Base-by-base conservation (phyloP, 1,284 basidiomycete genomes). In the Sanguinoderma infundibulare region DNA sequence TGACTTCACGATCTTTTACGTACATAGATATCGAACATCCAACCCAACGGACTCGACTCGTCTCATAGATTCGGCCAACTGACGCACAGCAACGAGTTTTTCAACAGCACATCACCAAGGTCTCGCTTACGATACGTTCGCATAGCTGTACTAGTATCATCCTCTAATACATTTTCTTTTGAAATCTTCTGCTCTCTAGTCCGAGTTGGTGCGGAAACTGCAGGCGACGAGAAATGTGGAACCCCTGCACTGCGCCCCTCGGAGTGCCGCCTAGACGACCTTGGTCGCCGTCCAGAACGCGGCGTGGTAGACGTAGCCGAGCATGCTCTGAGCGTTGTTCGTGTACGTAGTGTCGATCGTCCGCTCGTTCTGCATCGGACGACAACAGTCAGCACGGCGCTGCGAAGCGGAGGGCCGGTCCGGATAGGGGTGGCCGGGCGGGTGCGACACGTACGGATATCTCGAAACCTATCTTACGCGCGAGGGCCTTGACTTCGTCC, bases 201-300 rank as follows among this genome's bases (percentile, higher is more conserved):
- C 42, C 5, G 14, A 2, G 24, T 26, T 28, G 42, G 4, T 4
- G 15, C 4, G 12, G 4, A 6, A 8, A n/a, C 20, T 22, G 20
- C 39, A 22, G n/a, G n/a, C n/a, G n/a, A n/a, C n/a, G n/a, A n/a
- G n/a, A n/a, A n/a, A 20, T 22, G 20, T 22, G 5, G 38, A 39
- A 39, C 38, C 38, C 39, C n/a, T n/a, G n/a, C n/a, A n/a, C n/a
- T n/a, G n/a, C n/a, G 14, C 39, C 8, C 39, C 39, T n/a, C n/a
- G n/a, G n/a, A n/a, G n/a, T n/a, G 39, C 39, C 39, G 38, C 39
- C 26, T 47, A 61, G 22, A 67, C 57, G 28, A 71, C 64, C 72
- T 92, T 95, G 10, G 84, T 94, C 3, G 93, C 94, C 1, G 87
- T 92, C 90, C 91, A 96, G 76, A 95, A 95, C 2, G 87, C 86